A percentile compares a stretch with the other conserved stretches of the same genome.
Evolutionary conservation across 2,329 filamentous ascomycete species (phyloP).

Genomic region (Colletotrichum spinosum): DNA sequence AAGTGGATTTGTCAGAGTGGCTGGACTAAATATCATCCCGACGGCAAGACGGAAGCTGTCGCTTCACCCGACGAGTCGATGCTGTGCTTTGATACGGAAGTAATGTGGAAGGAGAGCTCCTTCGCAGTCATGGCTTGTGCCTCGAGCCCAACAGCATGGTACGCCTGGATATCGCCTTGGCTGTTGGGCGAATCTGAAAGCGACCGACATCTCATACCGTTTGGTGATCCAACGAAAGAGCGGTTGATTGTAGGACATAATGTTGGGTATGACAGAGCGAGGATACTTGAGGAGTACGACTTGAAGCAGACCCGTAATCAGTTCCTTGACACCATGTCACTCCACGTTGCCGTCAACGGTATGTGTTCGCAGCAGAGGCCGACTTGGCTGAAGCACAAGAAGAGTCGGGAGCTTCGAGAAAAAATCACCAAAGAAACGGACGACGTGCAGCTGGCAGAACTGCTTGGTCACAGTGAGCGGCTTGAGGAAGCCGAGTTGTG

Average conservation of each 20-base stretch:
- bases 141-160: conserved; percentile 90
- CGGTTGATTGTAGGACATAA: conserved; percentile 94
- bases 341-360: conserved; percentile 97
- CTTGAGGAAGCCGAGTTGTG: conserved; percentile 95
- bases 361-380: conserved; percentile 98
- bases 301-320: conserved; percentile 84
- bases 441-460: conserved; percentile 75
- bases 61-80: conserved; percentile 83
- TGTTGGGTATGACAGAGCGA: conserved; percentile 91
- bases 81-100: conserved; percentile 95
- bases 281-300: conserved; percentile 90
- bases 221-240: conserved; percentile 80
- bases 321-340: conserved; percentile 97
- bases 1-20: conserved; percentile 85
- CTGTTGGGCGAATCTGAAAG: conserved; percentile 83
- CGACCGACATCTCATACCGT: conserved; percentile 84
- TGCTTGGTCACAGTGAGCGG: conserved; percentile 75
- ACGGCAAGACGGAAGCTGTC: conserved; percentile 78
- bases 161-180: conserved; percentile 98
- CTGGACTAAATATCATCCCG: conserved; percentile 91
- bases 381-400: conserved; percentile 97
- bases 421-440: conserved; percentile 79
- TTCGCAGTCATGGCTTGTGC: conserved; percentile 98
- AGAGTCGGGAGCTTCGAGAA: conserved; percentile 86
- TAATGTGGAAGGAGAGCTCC: conserved; percentile 92